Evolutionary conservation across 1,284 basidiomycete species (phyloP), one percentile per base, ranked within the genome.

Genomic region (Leccinum insigne): DNA sequence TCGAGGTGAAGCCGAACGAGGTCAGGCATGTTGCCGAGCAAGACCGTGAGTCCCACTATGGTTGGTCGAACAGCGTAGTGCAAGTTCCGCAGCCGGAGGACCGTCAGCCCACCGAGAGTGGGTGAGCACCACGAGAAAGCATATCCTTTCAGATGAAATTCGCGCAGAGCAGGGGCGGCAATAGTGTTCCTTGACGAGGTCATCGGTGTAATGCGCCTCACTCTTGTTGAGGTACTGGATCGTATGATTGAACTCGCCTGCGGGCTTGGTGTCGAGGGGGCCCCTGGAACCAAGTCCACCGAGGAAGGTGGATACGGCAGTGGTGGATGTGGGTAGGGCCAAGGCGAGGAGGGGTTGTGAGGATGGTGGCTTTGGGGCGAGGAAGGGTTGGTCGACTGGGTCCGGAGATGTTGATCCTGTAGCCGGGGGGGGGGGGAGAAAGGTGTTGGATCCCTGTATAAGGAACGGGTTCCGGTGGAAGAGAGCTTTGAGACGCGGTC

Each of bases 181-280:
- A 29, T 29, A 29, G 29, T 29, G 29, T 29, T 29, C 29, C 29
- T 29, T 29, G 29, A 29, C 94, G 23, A 92, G 90, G 70, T 98
- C 95, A 68, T 92, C 89, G n/a, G 89, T 83, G 79, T 93, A 99
- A 60, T 96, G 89, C 58, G 91, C 90, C 82, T 99, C 99, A 83
- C 99, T 99, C 84, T 96, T 97, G 86, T 99, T 99, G 72, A 99
- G 90, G 77, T 96, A 99, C 73, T 95, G 91, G 71, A 99, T 99
- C 23, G 98, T 97, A 76, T 97, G 95, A 78, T 98, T 96, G 83
- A 99, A 99, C 77, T 99, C 96, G 63, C 82, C 85, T 4, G 82
- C 76, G 5, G 83, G 82, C 64, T 84, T 81, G 67, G 80, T 79
- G 69, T 83, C 81, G 58, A 79, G 75, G 11, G 75, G 72, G 58